A percentile compares a stretch with the other conserved stretches of the same genome.
These are phyloP conservation scores for Hypoxylon sp. DNA, from an alignment of 2,329 filamentous ascomycete genomes.

Conservation along the genomic window DNA sequence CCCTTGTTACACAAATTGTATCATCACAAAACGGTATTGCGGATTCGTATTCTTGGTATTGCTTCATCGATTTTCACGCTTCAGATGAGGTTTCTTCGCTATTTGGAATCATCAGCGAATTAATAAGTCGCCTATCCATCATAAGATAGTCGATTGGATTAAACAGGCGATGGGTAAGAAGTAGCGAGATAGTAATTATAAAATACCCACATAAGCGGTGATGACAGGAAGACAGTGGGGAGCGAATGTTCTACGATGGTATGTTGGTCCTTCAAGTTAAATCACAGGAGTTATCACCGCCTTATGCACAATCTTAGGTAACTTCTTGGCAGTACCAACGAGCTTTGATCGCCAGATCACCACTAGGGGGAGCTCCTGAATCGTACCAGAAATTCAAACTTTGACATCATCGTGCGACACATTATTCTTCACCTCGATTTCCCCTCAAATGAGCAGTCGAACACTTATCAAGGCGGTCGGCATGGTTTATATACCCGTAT, in stretches of 20 bases:
- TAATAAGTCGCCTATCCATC: too few species aligned
- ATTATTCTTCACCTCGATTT: conserved; percentile 6
- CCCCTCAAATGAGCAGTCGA: background rate
- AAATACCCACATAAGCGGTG: background rate
- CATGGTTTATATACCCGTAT: conserved; percentile 8
- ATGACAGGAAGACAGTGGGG: background rate
- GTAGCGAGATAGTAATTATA: background rate
- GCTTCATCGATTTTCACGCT: background rate
- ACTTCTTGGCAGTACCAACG: conserved; percentile 1
- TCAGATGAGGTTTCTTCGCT: background rate
- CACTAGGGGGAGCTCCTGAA: conserved; percentile 17
- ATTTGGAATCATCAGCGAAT: background rate
- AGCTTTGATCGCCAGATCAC: conserved; percentile 26
- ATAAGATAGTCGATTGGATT: background rate
- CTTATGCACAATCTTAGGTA: background rate
- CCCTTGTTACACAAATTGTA: conserved; percentile 8
- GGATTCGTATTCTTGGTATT: conserved; percentile 10
- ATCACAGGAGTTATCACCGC: background rate
- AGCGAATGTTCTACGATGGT: background rate
- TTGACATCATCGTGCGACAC: conserved; percentile 10
- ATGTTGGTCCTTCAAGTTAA: background rate
- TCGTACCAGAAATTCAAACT: background rate
- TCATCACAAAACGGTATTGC: background rate
- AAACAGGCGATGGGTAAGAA: background rate
- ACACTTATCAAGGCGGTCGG: background rate